Evolutionary conservation across 139 green algal species (phyloP).

Genomic region (Closterium sp.): DNA sequence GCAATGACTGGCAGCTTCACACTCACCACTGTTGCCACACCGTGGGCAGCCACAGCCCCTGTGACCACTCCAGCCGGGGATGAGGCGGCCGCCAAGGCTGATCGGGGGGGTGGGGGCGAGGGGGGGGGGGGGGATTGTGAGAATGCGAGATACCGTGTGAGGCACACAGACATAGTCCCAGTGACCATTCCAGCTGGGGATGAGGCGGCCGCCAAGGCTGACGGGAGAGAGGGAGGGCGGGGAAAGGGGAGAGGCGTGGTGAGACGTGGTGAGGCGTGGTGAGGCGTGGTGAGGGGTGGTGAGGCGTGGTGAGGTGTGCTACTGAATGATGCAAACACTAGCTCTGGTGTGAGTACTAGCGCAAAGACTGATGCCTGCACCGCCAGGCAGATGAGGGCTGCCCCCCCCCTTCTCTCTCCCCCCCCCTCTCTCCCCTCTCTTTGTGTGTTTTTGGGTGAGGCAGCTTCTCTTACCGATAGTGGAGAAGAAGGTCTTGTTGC

Average conservation of each 20-base stretch:
- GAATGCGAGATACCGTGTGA: neutral
- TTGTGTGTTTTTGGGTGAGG: too few species aligned
- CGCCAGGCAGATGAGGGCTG: neutral
- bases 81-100: constrained; percentile 13
- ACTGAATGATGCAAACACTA: too few species aligned
- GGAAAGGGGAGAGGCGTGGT: neutral
- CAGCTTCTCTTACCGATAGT: constrained; percentile 90
- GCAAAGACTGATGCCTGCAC: constrained; percentile 63
- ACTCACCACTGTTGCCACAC: constrained; percentile 17
- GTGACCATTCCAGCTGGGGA: neutral
- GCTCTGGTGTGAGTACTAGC: constrained; percentile 96
- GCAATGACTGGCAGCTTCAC: too few species aligned
- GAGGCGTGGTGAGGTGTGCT: too few species aligned
- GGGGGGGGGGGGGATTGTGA: too few species aligned
- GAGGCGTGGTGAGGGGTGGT: neutral
- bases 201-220: neutral
- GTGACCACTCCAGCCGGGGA: constrained; percentile 14
- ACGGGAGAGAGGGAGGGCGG: neutral
- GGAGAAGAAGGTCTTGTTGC: constrained; percentile 97
- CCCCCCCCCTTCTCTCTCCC: too few species aligned
- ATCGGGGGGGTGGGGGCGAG: too few species aligned
- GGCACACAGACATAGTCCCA: neutral
- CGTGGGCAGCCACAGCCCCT: constrained; percentile 10
- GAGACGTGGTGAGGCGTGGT: neutral
- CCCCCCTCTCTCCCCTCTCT: too few species aligned